phyloP scores from a whole-genome alignment of 2,329 filamentous ascomycete species.

The Aspergillus aculeatinus region DNA sequence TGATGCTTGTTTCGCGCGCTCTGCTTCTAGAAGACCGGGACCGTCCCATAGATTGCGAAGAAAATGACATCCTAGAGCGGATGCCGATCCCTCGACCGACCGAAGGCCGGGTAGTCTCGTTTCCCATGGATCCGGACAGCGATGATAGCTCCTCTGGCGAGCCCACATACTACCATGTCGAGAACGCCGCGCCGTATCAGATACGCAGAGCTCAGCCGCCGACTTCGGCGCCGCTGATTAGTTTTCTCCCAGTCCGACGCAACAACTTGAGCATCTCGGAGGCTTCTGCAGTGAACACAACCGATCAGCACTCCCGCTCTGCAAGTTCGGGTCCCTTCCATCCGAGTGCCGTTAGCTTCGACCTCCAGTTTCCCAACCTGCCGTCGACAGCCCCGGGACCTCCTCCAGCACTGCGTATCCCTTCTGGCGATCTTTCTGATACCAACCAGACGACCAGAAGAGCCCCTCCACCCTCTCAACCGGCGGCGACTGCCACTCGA shows the following conservation, averaged over 20 bases:
- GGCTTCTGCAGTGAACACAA: not conserved
- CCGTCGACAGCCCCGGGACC: not conserved
- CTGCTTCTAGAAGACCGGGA: slow-evolving; percentile 33
- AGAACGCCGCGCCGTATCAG: not conserved
- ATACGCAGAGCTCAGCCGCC: not conserved
- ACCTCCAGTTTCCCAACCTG: slow-evolving; percentile 22
- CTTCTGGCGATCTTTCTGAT: not conserved
- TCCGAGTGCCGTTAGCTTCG: slow-evolving; percentile 16
- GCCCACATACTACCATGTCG: not conserved
- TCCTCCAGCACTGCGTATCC: not conserved
- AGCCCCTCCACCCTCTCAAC: not conserved
- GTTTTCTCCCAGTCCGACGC: not conserved
- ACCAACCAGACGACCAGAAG: slow-evolving; percentile 5
- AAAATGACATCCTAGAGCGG: not conserved
- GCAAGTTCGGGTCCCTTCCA: slow-evolving; percentile 15
- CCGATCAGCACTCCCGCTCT: not conserved
- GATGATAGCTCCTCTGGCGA: not conserved
- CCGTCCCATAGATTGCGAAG: slow-evolving; percentile 9
- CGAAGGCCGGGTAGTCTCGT: not conserved
- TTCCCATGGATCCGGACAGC: not conserved
- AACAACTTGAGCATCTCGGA: not conserved
- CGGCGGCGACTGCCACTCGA: not conserved
- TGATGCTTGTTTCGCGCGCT: slow-evolving; percentile 29
- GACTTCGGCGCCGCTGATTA: not conserved
- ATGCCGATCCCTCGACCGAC: not conserved